Evolutionary conservation across 371 early-diverging fungal species (phyloP), one percentile per base, ranked within the genome.

Genomic region (Vairimorpha apis): DNA sequence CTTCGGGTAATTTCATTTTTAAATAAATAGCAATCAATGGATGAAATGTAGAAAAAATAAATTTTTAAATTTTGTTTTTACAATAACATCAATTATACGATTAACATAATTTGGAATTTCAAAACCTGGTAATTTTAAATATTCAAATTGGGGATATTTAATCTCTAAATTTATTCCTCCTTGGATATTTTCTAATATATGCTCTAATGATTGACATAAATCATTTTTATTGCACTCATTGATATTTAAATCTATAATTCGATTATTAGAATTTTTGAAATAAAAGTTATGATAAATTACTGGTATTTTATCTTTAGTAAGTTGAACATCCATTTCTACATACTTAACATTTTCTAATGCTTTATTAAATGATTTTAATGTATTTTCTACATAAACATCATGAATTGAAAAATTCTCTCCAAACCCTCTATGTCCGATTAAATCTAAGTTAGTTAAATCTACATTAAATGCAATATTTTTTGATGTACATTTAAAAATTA

Each of bases 241-340:
- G 13, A 51, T 33, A 29, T 68, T 64, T 35, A 7, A n/a, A 23
- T 77, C 53, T 4, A 27, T 23, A 10, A n/a, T 16, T 13, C 2
- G 13, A 29, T 44, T 10, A 14, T 27, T 23, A 12, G 18, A 14
- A 2, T 33, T 12, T 7, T 62, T 87, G 21, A 91, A 87, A 0
- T 86, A 87, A 88, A 89, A 92, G 83, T 96, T 93, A 75, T 95
- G 97, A 79, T 93, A 93, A 53, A 96, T 83, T 2, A 95, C 90
- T 10, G 92, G 92, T 0, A 88, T 87, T 58, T 85, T 72, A 77
- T 96, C 94, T 72, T 89, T 89, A 5, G 94, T 92, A 67, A 96
- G 79, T 84, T 95, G 95, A 21, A 93, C 92, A 82, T 95, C 91
- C 83, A 94, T 92, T 81, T 96, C 95, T 13, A 96, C 88, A 70